These are phyloP conservation scores for Capronia epimyces DNA, from an alignment of 2,329 filamentous ascomycete species.

Conservation along the genomic window DNA sequence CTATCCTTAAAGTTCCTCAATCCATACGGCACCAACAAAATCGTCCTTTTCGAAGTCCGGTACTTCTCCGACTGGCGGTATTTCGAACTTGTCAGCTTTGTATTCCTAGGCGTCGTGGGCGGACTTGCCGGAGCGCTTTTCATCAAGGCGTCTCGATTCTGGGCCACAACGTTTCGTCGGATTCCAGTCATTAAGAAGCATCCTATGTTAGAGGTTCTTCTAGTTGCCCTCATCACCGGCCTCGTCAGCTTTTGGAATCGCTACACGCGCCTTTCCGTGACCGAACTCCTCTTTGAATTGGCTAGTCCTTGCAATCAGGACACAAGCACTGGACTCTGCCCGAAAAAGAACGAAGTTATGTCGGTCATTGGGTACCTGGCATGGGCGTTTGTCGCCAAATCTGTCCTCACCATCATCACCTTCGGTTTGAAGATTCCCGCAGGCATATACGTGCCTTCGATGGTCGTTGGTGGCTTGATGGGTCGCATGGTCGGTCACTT, in stretches of 20 bases:
- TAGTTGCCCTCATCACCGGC: conserved; percentile 81
- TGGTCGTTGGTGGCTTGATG: conserved; percentile 93
- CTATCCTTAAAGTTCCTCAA: conserved; percentile 91
- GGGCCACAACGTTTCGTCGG: conserved; percentile 83
- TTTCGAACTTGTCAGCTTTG: conserved; percentile 82
- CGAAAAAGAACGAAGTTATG: conserved; percentile 69
- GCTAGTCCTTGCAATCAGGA: conserved; percentile 78
- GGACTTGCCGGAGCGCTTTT: conserved; percentile 83
- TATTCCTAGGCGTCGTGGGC: conserved; percentile 78
- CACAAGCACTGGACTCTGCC: conserved; percentile 72
- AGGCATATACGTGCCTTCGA: conserved; percentile 95
- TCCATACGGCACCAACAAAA: conserved; percentile 92
- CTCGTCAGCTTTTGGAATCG: conserved; percentile 88
- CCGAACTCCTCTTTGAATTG: conserved; percentile 83
- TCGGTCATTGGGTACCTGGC: conserved; percentile 65
- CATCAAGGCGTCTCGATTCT: conserved; percentile 88
- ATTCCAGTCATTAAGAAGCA: conserved; percentile 73
- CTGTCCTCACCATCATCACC: conserved; percentile 78
- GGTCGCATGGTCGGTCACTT: conserved; percentile 81
- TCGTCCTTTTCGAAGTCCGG: conserved; percentile 91
- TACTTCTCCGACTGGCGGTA: conserved; percentile 89
- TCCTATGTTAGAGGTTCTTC: conserved; percentile 78
- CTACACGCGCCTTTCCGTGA: conserved; percentile 81
- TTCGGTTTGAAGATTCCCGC: conserved; percentile 96
- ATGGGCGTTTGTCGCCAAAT: conserved; percentile 82